phyloP scores from a whole-genome alignment of 2,329 filamentous ascomycete genomes.

The Aureobasidium sp. region DNA sequence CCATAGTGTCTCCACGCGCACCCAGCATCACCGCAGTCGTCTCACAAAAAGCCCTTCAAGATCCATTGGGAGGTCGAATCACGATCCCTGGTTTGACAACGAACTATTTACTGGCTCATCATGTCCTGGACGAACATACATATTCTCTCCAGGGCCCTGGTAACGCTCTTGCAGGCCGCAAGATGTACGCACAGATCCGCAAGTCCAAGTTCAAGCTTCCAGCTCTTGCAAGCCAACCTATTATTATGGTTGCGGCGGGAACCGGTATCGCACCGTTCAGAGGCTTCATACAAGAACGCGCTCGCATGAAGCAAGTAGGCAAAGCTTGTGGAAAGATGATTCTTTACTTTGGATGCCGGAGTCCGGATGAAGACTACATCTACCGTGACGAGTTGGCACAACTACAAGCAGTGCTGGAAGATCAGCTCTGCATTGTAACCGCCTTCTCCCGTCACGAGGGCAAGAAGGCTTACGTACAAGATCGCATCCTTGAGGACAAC shows the following conservation, averaged over 20 bases:
- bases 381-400: not conserved
- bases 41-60: not conserved
- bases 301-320: constrained; percentile 18
- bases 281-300: constrained; percentile 38
- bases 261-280: constrained; percentile 47
- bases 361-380: not conserved
- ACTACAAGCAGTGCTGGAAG: not conserved
- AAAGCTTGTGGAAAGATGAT: not conserved
- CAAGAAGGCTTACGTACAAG: not conserved
- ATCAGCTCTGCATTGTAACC: constrained; percentile 17
- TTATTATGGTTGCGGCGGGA: constrained; percentile 46
- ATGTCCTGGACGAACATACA: not conserved
- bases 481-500: not conserved
- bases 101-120: constrained; percentile 30
- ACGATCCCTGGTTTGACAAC: constrained; percentile 23
- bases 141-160: not conserved
- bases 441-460: constrained; percentile 17
- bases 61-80: not conserved
- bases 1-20: not conserved
- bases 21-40: not conserved
- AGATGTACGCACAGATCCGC: not conserved
- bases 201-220: not conserved
- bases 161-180: not conserved
- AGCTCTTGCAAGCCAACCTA: not conserved
- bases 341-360: not conserved